Conservation (phyloP, 108 stramenopile species). For the Skeletonema costatum region DNA sequence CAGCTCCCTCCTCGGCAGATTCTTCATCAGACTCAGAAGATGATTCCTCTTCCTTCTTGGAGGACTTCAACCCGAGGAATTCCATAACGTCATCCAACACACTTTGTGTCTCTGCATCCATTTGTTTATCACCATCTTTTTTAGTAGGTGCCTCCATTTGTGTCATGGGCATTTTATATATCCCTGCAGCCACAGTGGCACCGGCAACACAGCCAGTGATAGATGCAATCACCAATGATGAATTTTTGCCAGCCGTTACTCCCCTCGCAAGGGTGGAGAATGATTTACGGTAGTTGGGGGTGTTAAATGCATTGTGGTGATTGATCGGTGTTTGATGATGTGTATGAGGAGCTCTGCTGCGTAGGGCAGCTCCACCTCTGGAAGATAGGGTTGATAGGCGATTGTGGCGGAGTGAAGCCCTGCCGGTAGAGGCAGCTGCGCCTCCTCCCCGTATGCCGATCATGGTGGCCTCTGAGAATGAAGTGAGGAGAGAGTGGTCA, state of each 20-base stretch:
- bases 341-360: background rate
- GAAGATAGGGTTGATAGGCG: background rate
- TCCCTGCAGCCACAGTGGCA: background rate
- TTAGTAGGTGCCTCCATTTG: slow-evolving; percentile 6
- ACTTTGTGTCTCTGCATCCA: slow-evolving; percentile 31
- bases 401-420: background rate
- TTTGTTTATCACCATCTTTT: slow-evolving; percentile 1
- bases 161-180: background rate
- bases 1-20: background rate
- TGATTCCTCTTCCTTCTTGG: background rate
- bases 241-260: background rate
- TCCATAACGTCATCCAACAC: slow-evolving; percentile 30
- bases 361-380: background rate
- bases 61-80: slow-evolving; percentile 29
- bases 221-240: background rate
- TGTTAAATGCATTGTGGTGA: background rate
- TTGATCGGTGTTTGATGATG: background rate
- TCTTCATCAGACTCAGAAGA: background rate
- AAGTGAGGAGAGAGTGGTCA: too few relatives aligned
- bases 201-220: background rate
- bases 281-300: background rate
- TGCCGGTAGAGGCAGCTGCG: background rate
- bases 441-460: background rate
- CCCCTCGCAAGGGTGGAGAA: background rate
- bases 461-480: background rate